Evolutionary conservation across 257 asterid genomes (phyloP).

Genomic region (Forsythia viridissima): DNA sequence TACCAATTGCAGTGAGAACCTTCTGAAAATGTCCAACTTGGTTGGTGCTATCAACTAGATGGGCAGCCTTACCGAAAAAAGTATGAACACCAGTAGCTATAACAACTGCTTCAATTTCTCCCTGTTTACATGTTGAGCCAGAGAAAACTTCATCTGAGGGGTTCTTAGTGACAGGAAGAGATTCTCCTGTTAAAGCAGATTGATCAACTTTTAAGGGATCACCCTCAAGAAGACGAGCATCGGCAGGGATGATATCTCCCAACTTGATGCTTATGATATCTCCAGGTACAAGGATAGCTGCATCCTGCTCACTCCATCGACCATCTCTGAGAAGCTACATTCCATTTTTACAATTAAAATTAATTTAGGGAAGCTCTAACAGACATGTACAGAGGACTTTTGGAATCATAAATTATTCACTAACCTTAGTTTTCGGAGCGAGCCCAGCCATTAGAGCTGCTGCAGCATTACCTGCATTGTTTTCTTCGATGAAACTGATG

Average conservation of each 20-base stretch:
- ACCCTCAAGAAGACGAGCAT: conserved; percentile 96
- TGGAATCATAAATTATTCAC: neutral
- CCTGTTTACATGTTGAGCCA: conserved; percentile 94
- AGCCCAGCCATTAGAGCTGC: conserved; percentile 97
- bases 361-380: neutral
- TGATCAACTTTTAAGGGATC: conserved; percentile 87
- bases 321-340: conserved; percentile 79
- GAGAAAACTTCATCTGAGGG: conserved; percentile 90
- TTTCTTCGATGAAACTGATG: conserved; percentile 84
- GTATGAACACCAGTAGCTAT: conserved; percentile 96
- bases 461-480: conserved; percentile 93
- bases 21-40: conserved; percentile 94
- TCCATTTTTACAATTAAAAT: neutral
- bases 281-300: conserved; percentile 85
- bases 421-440: conserved; percentile 89
- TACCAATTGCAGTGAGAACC: conserved; percentile 90
- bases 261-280: conserved; percentile 84
- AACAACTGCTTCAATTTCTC: conserved; percentile 91
- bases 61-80: conserved; percentile 98
- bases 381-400: neutral
- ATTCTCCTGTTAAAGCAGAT: conserved; percentile 92
- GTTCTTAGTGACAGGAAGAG: conserved; percentile 78
- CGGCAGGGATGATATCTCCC: conserved; percentile 93
- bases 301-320: conserved; percentile 90
- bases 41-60: conserved; percentile 90